These are phyloP conservation scores for Sungouiozyma intestinalis DNA, from an alignment of 805 yeast species.

Conservation along the genomic window DNA sequence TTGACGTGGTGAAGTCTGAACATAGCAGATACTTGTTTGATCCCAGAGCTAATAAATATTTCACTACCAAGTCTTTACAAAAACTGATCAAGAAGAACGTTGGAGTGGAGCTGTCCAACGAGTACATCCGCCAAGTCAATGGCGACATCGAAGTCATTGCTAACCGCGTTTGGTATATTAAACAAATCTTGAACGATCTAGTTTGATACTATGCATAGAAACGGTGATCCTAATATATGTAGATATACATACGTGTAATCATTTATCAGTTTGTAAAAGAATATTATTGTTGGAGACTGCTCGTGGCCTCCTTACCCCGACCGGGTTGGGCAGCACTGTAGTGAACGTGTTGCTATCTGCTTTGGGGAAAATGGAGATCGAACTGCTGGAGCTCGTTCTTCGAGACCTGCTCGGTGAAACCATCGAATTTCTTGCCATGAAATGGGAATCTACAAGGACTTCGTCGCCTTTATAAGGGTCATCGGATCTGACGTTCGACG, in stretches of 20 bases:
- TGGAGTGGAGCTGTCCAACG: constrained; percentile 29
- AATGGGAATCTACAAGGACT: background rate
- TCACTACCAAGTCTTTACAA: constrained; percentile 18
- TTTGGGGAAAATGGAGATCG: background rate
- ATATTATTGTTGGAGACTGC: background rate
- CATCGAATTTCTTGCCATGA: background rate
- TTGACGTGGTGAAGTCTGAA: constrained; percentile 18
- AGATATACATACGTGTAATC: background rate
- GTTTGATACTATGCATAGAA: constrained; percentile 6
- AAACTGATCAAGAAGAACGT: constrained; percentile 26
- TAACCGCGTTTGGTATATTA: constrained; percentile 20
- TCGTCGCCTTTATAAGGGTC: background rate
- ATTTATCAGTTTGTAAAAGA: background rate
- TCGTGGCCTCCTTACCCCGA: background rate
- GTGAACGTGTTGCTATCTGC: background rate
- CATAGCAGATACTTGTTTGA: constrained; percentile 8
- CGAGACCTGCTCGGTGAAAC: background rate
- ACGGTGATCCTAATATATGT: too few species aligned
- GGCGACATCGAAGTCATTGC: constrained; percentile 23
- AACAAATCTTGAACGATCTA: constrained; percentile 19
- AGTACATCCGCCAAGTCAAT: constrained; percentile 23
- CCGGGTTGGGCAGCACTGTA: background rate
- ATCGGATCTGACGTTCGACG: background rate
- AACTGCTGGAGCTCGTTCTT: background rate
- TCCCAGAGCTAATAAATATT: constrained; percentile 15